These are phyloP conservation scores for Anastatica hierochuntica DNA, from an alignment of 345 rosid genomes.

Conservation along the genomic window DNA sequence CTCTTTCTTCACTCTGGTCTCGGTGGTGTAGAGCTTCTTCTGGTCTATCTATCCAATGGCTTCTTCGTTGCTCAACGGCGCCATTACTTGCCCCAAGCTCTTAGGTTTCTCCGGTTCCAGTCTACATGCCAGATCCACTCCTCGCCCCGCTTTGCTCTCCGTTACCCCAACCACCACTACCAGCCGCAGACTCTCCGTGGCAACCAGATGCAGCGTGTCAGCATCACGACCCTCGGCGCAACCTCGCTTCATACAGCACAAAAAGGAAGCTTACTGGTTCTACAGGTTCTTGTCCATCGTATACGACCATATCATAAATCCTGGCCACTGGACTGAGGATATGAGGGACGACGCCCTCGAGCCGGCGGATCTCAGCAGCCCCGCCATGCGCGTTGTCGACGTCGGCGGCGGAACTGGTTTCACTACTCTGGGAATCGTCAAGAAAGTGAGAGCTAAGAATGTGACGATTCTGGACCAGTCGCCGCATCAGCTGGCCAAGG, in stretches of 20 bases:
- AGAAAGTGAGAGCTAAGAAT: conserved; percentile 90
- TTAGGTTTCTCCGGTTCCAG: conserved; percentile 34
- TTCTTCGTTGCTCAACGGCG: conserved; percentile 59
- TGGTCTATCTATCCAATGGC: too few relatives aligned
- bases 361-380: conserved; percentile 78
- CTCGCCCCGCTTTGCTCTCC: conserved; percentile 27
- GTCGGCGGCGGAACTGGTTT: conserved; percentile 99
- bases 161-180: conserved; percentile 19
- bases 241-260: conserved; percentile 96
- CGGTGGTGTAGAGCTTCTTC: too few relatives aligned
- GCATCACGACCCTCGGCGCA: conserved; percentile 82
- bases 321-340: conserved; percentile 95
- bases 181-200: conserved; percentile 19
- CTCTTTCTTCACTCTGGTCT: too few relatives aligned
- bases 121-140: conserved; percentile 31
- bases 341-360: conserved; percentile 97
- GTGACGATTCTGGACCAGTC: conserved; percentile 97
- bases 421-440: conserved; percentile 89
- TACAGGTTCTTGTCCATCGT: conserved; percentile 89
- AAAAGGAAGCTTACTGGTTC: conserved; percentile 97
- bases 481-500: conserved; percentile 97
- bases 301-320: conserved; percentile 87
- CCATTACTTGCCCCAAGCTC: conserved; percentile 35
- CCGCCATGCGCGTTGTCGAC: conserved; percentile 81
- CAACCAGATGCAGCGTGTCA: conserved; percentile 57